These are phyloP conservation scores for Nectriaceae sp. DNA, from an alignment of 2,329 filamentous ascomycete species.

Conservation along the genomic window DNA sequence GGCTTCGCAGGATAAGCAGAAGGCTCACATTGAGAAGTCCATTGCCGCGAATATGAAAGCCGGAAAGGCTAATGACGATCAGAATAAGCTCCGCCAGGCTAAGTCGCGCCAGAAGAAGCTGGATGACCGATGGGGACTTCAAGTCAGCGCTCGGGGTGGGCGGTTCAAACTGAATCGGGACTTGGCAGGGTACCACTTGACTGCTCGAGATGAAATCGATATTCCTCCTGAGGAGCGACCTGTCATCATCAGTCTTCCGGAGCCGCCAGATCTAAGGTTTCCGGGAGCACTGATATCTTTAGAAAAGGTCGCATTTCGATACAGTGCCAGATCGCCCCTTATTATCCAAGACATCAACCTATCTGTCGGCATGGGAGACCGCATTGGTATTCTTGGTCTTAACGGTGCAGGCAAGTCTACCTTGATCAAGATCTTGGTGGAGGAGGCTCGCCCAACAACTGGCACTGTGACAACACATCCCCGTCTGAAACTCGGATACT, in stretches of 20 bases:
- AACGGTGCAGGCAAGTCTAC: slow-evolving; percentile 86
- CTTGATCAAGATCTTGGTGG: slow-evolving; percentile 70
- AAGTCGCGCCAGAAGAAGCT: slow-evolving; percentile 84
- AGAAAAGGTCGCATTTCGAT: slow-evolving; percentile 69
- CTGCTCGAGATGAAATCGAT: slow-evolving; percentile 67
- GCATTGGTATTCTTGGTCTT: slow-evolving; percentile 74
- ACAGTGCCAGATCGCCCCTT: slow-evolving; percentile 41
- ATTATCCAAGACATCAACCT: slow-evolving; percentile 66
- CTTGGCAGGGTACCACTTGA: slow-evolving; percentile 61
- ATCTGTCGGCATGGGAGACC: slow-evolving; percentile 71
- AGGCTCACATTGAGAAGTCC: slow-evolving; percentile 76
- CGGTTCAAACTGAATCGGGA: slow-evolving; percentile 83
- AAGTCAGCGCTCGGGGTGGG: slow-evolving; percentile 70
- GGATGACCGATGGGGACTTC: slow-evolving; percentile 76
- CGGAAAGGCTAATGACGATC: slow-evolving; percentile 76
- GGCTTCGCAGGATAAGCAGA: slow-evolving; percentile 79
- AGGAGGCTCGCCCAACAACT: slow-evolving; percentile 55
- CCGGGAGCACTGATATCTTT: slow-evolving; percentile 73
- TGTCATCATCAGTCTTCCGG: slow-evolving; percentile 59
- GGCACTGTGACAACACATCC: slow-evolving; percentile 69
- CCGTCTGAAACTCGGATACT: slow-evolving; percentile 71
- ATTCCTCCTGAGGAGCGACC: slow-evolving; percentile 64
- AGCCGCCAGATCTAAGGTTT: slow-evolving; percentile 70
- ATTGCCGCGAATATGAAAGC: slow-evolving; percentile 74
- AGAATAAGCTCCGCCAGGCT: slow-evolving; percentile 84